phyloP scores from a whole-genome alignment of 441 rosid genomes.

The Gossypium schwendimanii region DNA sequence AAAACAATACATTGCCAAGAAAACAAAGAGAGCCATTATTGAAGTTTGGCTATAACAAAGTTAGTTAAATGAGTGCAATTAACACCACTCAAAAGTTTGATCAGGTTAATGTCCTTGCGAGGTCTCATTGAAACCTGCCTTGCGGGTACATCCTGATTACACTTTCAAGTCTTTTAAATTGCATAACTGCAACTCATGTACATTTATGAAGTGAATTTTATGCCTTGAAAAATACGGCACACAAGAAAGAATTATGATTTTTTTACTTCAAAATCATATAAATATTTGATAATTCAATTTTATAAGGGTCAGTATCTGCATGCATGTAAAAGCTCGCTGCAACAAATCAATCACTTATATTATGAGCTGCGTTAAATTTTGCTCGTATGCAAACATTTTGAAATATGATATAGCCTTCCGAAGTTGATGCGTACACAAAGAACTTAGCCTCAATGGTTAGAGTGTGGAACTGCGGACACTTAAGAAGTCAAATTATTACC shows the following conservation, averaged over 20 bases:
- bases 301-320: background rate
- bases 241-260: background rate
- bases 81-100: background rate
- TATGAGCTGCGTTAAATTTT: background rate
- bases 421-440: background rate
- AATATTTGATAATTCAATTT: background rate
- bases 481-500: background rate
- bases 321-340: background rate
- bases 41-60: background rate
- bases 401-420: background rate
- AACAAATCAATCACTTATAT: background rate
- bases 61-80: background rate
- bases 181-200: background rate
- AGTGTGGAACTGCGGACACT: background rate
- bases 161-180: background rate
- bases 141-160: background rate
- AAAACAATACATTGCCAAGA: background rate
- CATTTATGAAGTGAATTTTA: background rate
- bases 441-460: background rate
- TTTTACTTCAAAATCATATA: background rate
- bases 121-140: background rate
- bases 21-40: background rate
- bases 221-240: background rate
- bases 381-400: background rate
- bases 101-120: background rate